Conservation (phyloP, 495 filamentous ascomycete genomes). For the Annulohypoxylon maeteangense region DNA sequence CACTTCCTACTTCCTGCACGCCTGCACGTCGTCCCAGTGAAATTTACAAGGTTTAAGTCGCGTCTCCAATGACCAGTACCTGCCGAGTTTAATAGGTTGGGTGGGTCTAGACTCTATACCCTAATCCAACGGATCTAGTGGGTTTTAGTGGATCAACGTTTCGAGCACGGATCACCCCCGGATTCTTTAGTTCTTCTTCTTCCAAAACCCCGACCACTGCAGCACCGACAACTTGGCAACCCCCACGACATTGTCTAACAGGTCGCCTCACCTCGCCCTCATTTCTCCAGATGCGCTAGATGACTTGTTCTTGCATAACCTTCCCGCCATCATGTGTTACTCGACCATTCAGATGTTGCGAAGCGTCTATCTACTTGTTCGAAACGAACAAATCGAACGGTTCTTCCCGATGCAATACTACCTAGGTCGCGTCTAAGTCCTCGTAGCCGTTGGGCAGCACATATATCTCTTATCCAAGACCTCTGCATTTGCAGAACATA, state of each 20-base stretch:
- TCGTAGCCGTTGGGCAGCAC: conserved; percentile 43
- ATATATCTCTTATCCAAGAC: conserved; percentile 22
- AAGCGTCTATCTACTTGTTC: conserved; percentile 40
- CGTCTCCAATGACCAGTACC: conserved; percentile 17
- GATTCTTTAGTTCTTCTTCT: conserved; percentile 29
- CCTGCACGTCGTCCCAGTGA: conserved; percentile 34
- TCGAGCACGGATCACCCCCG: conserved; percentile 39
- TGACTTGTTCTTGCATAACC: conserved; percentile 51
- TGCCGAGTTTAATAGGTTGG: conserved; percentile 13
- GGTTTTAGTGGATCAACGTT: not conserved
- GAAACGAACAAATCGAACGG: conserved; percentile 30
- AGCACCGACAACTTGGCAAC: not conserved
- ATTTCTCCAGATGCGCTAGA: conserved; percentile 36
- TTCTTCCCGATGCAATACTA: conserved; percentile 45
- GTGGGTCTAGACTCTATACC: too few relatives aligned
- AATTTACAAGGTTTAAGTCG: not conserved
- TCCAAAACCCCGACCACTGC: conserved; percentile 23
- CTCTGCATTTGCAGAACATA: not conserved
- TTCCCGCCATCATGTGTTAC: conserved; percentile 28
- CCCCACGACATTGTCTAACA: conserved; percentile 25
- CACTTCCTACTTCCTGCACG: not conserved
- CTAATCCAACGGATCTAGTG: not conserved
- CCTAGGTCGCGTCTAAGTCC: conserved; percentile 41
- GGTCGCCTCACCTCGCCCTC: conserved; percentile 43
- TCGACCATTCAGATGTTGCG: conserved; percentile 36